A percentile compares a stretch with the other conserved stretches of the same genome.
phyloP scores from a whole-genome alignment of 1,284 basidiomycete species.

The Heterobasidion annosum region DNA sequence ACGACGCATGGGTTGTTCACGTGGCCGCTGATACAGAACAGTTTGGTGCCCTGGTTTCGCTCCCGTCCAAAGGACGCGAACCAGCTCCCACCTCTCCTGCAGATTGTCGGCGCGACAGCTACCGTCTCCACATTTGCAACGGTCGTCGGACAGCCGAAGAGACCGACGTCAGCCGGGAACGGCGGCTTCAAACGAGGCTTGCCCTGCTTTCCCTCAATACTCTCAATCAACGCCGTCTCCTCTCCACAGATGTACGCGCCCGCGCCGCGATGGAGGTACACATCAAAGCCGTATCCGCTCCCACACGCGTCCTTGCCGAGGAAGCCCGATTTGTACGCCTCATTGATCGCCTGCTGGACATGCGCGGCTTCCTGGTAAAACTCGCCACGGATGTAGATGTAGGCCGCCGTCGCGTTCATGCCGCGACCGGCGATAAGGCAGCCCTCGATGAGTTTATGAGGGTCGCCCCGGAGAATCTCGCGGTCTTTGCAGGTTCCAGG shows the following conservation, averaged over 20 bases:
- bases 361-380: conserved; percentile 94
- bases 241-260: conserved; percentile 99
- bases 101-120: conserved; percentile 95
- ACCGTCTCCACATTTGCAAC: conserved; percentile 99
- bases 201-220: conserved; percentile 95
- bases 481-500: conserved; percentile 99
- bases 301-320: conserved; percentile 92
- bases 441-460: conserved; percentile 97
- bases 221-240: conserved; percentile 97
- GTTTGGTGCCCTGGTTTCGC: conserved; percentile 92
- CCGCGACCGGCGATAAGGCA: conserved; percentile 95
- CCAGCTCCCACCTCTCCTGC: conserved; percentile 87
- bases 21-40: conserved; percentile 94
- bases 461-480: conserved; percentile 96
- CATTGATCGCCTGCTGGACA: conserved; percentile 90
- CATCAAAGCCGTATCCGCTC: conserved; percentile 90
- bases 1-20: conserved; percentile 98
- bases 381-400: conserved; percentile 99
- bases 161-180: conserved; percentile 96
- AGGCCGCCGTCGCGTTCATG: conserved; percentile 97
- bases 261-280: conserved; percentile 95
- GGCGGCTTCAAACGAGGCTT: conserved; percentile 99
- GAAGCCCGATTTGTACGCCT: conserved; percentile 90
- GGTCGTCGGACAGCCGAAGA: conserved; percentile 95
- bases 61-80: conserved; percentile 90